Percentiles rank a stretch among this genome's conserved stretches.
Evolutionary conservation across 768 basidiomycete genomes (phyloP).

Genomic region (Tulasnella sp.): DNA sequence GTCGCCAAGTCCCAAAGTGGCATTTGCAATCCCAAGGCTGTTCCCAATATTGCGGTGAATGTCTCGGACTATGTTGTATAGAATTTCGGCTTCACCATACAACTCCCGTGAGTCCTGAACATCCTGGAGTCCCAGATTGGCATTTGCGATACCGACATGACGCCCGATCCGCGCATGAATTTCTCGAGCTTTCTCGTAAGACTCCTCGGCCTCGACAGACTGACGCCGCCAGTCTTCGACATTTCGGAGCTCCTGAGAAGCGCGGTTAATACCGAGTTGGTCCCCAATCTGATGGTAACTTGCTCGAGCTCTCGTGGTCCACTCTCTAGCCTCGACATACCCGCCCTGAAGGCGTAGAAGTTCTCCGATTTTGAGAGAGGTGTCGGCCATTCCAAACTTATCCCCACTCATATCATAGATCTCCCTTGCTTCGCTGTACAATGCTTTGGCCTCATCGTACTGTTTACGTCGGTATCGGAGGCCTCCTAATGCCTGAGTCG

Average conservation of each 20-base stretch:
- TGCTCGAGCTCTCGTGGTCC: too few species aligned
- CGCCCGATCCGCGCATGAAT: too few species aligned
- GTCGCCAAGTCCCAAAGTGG: too few species aligned
- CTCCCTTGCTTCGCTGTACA: background rate
- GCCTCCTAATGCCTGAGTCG: background rate
- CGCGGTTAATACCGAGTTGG: background rate
- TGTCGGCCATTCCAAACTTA: too few species aligned
- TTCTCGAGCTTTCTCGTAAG: too few species aligned
- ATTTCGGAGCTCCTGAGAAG: too few species aligned
- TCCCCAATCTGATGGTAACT: background rate
- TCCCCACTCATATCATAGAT: background rate
- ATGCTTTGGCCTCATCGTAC: background rate
- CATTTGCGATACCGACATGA: background rate
- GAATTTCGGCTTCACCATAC: background rate
- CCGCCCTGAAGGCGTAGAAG: too few species aligned
- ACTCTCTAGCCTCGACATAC: too few species aligned
- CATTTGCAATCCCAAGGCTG: background rate
- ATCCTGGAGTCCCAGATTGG: background rate
- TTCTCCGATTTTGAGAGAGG: too few species aligned
- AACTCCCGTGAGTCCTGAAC: too few species aligned
- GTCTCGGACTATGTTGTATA: background rate
- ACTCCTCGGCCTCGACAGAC: too few species aligned
- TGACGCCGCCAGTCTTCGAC: too few species aligned
- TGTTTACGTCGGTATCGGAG: background rate
- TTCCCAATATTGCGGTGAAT: background rate